Base-by-base conservation (phyloP, 495 filamentous ascomycete genomes). In the Cenococcum geophilum region DNA sequence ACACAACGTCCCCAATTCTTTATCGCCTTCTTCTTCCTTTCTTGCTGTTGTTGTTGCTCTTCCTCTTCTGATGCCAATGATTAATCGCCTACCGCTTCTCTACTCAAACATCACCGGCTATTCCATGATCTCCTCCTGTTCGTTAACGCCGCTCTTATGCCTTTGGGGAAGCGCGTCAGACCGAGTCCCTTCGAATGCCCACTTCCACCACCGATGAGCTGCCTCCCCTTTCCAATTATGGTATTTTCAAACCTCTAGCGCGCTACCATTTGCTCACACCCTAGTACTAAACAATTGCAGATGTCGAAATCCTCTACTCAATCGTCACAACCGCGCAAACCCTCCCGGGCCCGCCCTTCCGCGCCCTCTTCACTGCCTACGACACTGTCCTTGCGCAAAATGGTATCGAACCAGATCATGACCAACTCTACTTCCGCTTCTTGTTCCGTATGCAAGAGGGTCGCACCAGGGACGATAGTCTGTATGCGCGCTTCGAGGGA, bases 361-460 rank as follows among this genome's bases (percentile, higher is more conserved):
- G 86, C 72, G 88, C 89, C 20, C 79, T 95, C 27, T 95, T 92
- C 74, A 76, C 79, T 18, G 88, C 89, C 36, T 93, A 93, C 67
- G 86, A 95, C 65, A 76, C 82, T 59, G 78, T 89, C 27, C 79
- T 93, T 45, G 78, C 79, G 2, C 77, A 84, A 68, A 74, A 87
- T 78, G 86, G 83, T 61, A 73, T 85, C 63, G 78, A 90, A 62
- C 77, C 82, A 36, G 85, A 89, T 61, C 81, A 89, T 64, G 86
- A 91, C 68, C 83, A 82, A 66, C 78, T 84, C 56, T 89, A 89
- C 68, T 79, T 89, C 73, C 83, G 87, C 70, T 84, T 91, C 71
- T 73, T 96, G 61, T 86, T 95, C 71, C 87, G 86, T 73, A 85
- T 96, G 75, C 60, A 89, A 42, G 84, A 82, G 65, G 68, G 62